phyloP scores from a whole-genome alignment of 83 land plant genomes.

The Thuja plicata region DNA sequence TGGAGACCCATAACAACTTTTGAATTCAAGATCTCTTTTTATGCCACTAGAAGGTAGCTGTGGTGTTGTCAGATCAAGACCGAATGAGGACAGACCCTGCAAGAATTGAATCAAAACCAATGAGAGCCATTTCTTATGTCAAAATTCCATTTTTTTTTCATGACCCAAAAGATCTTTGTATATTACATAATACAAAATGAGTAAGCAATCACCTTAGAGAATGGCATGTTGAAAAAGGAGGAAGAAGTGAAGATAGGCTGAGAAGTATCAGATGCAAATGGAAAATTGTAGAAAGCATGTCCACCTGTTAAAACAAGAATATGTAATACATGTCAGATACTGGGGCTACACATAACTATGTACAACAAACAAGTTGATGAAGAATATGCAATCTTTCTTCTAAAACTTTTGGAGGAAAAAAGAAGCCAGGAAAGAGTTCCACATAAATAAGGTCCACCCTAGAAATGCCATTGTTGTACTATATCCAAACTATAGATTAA shows the following conservation, averaged over 20 bases:
- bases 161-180: neutral
- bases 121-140: neutral
- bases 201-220: slow-evolving; percentile 6
- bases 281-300: slow-evolving; percentile 3
- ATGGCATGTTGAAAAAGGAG: slow-evolving; percentile 1
- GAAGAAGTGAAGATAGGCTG: neutral
- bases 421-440: neutral
- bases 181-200: neutral
- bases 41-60: neutral
- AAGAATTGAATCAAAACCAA: neutral
- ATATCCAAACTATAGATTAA: neutral
- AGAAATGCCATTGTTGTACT: neutral
- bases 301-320: neutral
- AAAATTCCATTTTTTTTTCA: neutral
- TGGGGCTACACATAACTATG: neutral
- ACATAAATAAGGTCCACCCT: neutral
- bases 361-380: neutral
- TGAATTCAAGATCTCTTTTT: slow-evolving; percentile 13
- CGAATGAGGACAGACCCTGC: slow-evolving; percentile 1
- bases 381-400: neutral
- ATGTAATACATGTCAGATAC: neutral
- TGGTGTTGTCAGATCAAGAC: slow-evolving; percentile 8
- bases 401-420: no score
- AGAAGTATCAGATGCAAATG: slow-evolving; percentile 13
- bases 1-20: slow-evolving; percentile 4